phyloP scores from a whole-genome alignment of 441 rosid species.

The Pelargonium cotyledonis region DNA sequence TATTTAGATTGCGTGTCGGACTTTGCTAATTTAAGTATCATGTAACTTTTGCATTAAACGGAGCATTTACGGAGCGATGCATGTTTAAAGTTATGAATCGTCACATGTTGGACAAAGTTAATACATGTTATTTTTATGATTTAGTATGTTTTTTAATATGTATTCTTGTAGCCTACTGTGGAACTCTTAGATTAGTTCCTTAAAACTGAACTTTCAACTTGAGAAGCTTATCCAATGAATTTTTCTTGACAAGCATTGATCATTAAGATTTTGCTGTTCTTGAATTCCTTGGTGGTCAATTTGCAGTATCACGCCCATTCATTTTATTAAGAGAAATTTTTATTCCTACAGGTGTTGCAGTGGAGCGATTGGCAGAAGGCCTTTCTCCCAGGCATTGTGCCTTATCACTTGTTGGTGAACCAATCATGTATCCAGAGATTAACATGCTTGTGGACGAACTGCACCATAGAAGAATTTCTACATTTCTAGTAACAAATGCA shows the following conservation, averaged over 20 bases:
- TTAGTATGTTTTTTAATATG: too few relatives aligned
- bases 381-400: constrained; percentile 92
- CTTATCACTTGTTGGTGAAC: constrained; percentile 93
- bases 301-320: neutral
- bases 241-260: neutral
- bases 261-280: neutral
- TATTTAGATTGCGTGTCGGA: too few relatives aligned
- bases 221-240: neutral
- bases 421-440: constrained; percentile 93
- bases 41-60: too few relatives aligned
- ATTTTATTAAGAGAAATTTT: constrained; percentile 12
- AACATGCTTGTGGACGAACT: constrained; percentile 82
- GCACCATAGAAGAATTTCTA: constrained; percentile 70
- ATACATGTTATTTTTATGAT: too few relatives aligned
- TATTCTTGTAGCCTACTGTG: neutral
- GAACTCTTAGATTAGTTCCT: neutral
- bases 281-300: neutral
- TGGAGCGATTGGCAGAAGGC: constrained; percentile 70
- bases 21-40: too few relatives aligned
- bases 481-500: constrained; percentile 91
- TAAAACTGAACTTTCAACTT: neutral
- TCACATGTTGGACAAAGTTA: too few relatives aligned
- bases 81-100: too few relatives aligned
- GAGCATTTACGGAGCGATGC: too few relatives aligned
- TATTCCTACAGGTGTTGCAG: constrained; percentile 59